phyloP scores from a whole-genome alignment of 306 rosid species.

The Alnus glutinosa region DNA sequence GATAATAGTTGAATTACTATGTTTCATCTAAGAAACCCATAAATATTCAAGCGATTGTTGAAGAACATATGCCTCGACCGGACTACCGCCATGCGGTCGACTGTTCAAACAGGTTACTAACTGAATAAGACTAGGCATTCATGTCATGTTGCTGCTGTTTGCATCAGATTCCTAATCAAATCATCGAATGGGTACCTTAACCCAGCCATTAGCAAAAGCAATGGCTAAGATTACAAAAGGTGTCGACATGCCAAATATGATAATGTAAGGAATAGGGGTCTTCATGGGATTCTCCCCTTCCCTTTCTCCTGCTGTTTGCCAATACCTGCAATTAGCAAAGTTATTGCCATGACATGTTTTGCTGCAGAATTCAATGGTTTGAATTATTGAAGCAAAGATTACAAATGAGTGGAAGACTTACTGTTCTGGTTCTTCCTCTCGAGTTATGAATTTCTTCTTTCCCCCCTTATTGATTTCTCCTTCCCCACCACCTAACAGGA shows the following conservation, averaged over 20 bases:
- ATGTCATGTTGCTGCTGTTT: constrained; percentile 19
- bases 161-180: neutral
- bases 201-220: constrained; percentile 97
- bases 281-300: constrained; percentile 98
- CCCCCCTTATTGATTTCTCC: constrained; percentile 60
- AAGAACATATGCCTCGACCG: neutral
- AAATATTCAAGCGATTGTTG: neutral
- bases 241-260: constrained; percentile 95
- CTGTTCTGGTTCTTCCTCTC: constrained; percentile 93
- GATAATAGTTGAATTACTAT: neutral
- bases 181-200: constrained; percentile 85
- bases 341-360: neutral
- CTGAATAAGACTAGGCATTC: constrained; percentile 23
- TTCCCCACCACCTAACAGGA: constrained; percentile 70
- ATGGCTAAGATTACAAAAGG: constrained; percentile 98
- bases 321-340: constrained; percentile 53
- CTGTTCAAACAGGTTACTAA: neutral
- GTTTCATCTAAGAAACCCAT: constrained; percentile 20
- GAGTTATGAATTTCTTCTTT: constrained; percentile 86
- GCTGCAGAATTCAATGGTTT: neutral
- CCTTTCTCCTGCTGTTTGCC: constrained; percentile 98
- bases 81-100: no score
- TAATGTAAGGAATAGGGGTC: constrained; percentile 93
- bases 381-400: neutral
- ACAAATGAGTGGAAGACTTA: constrained; percentile 29